Evolutionary conservation across 768 basidiomycete species (phyloP).

Genomic region (Paxillus ammoniavirescens): DNA sequence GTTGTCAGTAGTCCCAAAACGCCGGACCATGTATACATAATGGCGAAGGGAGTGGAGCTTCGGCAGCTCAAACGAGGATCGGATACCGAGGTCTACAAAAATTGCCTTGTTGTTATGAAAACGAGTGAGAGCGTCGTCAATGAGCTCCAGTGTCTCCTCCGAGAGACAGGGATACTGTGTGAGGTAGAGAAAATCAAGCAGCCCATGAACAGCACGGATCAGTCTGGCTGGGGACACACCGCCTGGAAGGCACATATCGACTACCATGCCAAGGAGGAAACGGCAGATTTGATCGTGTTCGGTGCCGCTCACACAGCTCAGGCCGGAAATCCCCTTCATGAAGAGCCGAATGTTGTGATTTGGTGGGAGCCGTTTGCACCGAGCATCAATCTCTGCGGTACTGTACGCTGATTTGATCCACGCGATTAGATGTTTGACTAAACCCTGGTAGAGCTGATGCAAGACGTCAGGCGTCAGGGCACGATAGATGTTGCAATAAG

Average conservation of each 20-base stretch:
- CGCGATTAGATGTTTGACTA: slow-evolving; percentile 32
- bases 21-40: background rate
- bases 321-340: too few relatives aligned
- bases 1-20: background rate
- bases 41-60: background rate
- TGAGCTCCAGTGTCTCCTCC: slow-evolving; percentile 20
- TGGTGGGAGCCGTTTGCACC: too few relatives aligned
- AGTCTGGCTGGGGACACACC: background rate
- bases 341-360: too few relatives aligned
- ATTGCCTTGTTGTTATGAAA: slow-evolving; percentile 40
- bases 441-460: slow-evolving; percentile 35
- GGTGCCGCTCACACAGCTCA: too few relatives aligned
- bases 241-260: too few relatives aligned
- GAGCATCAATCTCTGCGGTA: too few relatives aligned
- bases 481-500: slow-evolving; percentile 21
- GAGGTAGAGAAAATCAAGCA: slow-evolving; percentile 41
- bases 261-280: slow-evolving; percentile 15
- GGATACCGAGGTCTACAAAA: slow-evolving; percentile 37
- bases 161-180: slow-evolving; percentile 36
- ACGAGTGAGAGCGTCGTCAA: slow-evolving; percentile 24
- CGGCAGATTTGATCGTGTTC: too few relatives aligned
- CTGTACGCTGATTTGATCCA: slow-evolving; percentile 15
- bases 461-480: slow-evolving; percentile 33
- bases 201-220: slow-evolving; percentile 12
- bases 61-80: slow-evolving; percentile 14